Evolutionary conservation across 176 grass and related monocot species (phyloP), one percentile per base, ranked within the genome.

Genomic region (Musa troglodytarum): DNA sequence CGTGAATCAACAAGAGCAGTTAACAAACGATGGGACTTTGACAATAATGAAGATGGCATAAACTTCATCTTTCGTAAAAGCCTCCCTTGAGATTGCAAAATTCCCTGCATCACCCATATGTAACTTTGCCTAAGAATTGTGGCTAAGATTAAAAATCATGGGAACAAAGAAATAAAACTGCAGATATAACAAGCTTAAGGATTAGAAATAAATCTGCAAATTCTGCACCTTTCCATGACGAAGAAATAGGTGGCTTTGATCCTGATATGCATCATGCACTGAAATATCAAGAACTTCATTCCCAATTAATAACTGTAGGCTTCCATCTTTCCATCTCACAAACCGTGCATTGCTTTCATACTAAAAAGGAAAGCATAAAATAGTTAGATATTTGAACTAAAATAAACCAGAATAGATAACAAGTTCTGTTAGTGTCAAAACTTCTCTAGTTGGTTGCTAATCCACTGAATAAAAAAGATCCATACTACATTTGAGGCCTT

Each of bases 261-360:
- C 95, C 75, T 91, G 88, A 79, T 85, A 78, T 26, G 89, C 84
- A 64, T 98, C 95, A 82, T 98, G 84, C 74, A 93, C 86, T 62
- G 95, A 93, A 80, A 93, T 93, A 71, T 98, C 88, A 73, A 98
- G 90, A 82, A 98, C 95, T 87, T 98, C 95, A 63, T 98, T 93
- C 11, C 95, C 95, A 81, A 98, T 98, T 73, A 98, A 65, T 65
- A 98, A 83, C 63, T 98, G 95, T 78, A 91, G 82, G 75, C 58
- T 91, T 72, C 90, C 95, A 87, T 98, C 95, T 83, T 98, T 91
- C 90, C 95, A 98, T 88, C 88, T 91, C 50, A 98, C 95, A 87
- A 93, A 87, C 10, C 95, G 86, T 68, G 95, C 95, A 87, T 98
- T 98, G 79, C 90, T 98, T 87, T 93, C 95, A 80, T 75, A 63